These are phyloP conservation scores for Fusarium xylarioides DNA, from an alignment of 2,329 filamentous ascomycete genomes.

Conservation along the genomic window DNA sequence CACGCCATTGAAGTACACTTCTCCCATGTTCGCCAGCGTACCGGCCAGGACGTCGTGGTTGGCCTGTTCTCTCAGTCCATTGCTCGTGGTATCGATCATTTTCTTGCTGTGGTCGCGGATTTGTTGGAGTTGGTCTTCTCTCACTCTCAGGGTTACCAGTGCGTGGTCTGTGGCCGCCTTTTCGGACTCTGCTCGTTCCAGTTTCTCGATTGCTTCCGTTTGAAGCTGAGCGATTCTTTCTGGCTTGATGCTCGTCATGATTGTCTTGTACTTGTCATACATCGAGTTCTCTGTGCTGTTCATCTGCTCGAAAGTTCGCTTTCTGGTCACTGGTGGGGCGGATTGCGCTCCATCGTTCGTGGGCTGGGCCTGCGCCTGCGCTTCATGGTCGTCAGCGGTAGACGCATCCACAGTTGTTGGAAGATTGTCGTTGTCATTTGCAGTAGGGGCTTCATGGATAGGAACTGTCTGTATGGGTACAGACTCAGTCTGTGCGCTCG, in stretches of 20 bases:
- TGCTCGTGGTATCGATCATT: neutral
- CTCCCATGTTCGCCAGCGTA: neutral
- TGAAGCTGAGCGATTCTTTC: neutral
- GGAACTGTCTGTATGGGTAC: accelerated
- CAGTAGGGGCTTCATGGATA: too few species aligned
- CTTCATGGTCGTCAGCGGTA: neutral
- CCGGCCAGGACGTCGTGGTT: neutral
- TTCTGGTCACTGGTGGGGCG: neutral
- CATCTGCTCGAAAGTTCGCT: neutral
- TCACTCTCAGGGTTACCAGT: neutral
- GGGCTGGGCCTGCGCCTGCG: neutral
- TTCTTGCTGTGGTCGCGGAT: neutral
- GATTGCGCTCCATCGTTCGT: neutral
- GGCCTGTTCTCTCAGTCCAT: neutral
- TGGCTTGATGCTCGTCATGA: accelerated
- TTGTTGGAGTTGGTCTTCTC: neutral
- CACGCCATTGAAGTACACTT: neutral
- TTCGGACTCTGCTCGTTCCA: neutral
- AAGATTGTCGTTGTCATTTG: accelerated
- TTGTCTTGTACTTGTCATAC: neutral
- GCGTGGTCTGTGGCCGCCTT: neutral
- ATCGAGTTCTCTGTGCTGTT: accelerated
- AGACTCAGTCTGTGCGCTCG: neutral
- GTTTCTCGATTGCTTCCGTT: neutral
- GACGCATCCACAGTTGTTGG: too few species aligned